Evolutionary conservation across 495 filamentous ascomycete genomes (phyloP), one percentile per base, ranked within the genome.

Genomic region (Aspergillus panamensis): DNA sequence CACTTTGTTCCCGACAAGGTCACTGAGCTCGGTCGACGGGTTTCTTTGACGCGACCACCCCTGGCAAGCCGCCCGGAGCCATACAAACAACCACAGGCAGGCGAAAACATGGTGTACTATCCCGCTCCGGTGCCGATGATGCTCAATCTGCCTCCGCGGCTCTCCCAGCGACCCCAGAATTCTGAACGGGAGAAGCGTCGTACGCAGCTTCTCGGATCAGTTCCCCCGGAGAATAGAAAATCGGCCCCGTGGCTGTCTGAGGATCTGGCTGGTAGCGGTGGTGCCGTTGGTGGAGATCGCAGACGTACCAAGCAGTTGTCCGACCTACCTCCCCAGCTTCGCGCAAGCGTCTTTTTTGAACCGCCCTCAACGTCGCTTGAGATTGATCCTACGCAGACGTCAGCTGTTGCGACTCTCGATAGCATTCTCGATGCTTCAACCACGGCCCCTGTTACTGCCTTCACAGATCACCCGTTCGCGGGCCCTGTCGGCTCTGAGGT

Each of bases 341-440:
- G 94, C 53, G 95, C 95, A 14, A 96, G 87, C 64, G 83, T 87
- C 32, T 98, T 91, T 68, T 97, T 98, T 63, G 90, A 97, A 49
- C 74, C 86, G 14, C 88, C 87, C 9, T 69, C 79, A 10, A 60
- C 79, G 20, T 61, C 78, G 4, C 81, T 86, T 31, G 77, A 86
- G 16, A 69, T 96, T 17, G 80, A 91, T 58, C 72, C 92, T 25
- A 91, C 88, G 68, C 83, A 85, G 39, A 83, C 87, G 12, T 96
- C 92, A 47, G 90, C 92, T 14, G 91, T 91, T 60, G 87, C 83
- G 33, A 97, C 93, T 0, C 78, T 98, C 8, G 94, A 98, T 55
- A 94, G 86, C 64, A 94, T 98, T 44, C 80, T 98, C 9, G 90
- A 97, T 70, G 94, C 94, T n/a, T 96, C 94, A 5, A 89, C 91